Percentiles rank a stretch among this genome's conserved stretches.
These are phyloP conservation scores for Malbranchea zuffiana DNA, from an alignment of 2,329 filamentous ascomycete genomes.

Conservation along the genomic window DNA sequence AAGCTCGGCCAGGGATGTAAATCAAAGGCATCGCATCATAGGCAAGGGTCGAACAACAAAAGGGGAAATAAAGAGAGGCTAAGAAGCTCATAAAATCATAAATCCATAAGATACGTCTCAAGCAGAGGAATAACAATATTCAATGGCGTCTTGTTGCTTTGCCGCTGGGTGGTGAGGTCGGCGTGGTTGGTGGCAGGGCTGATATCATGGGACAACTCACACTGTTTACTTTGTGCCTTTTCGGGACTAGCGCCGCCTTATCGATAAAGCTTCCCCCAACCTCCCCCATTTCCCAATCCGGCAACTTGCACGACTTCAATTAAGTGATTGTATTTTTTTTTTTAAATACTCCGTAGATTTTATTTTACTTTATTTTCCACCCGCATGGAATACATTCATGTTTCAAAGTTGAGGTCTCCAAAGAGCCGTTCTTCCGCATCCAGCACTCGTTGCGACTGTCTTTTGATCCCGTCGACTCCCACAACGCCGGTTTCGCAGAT, in stretches of 20 bases:
- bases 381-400: too few species aligned
- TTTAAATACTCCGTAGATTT: too few species aligned
- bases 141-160: conserved; percentile 1
- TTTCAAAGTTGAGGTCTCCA: conserved; percentile 6
- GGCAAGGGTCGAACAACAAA: not conserved
- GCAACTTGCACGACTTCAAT: not conserved
- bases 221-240: conserved; percentile 29
- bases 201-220: conserved; percentile 25
- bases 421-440: conserved; percentile 12
- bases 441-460: conserved; percentile 11
- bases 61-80: conserved; percentile 1
- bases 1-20: not conserved
- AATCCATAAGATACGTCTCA: not conserved
- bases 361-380: too few species aligned
- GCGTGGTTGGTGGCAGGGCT: conserved; percentile 12
- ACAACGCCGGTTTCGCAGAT: conserved; percentile 40
- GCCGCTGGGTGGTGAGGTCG: conserved; percentile 6
- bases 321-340: not conserved
- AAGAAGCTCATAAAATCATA: not conserved
- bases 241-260: conserved; percentile 30
- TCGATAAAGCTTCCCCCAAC: conserved; percentile 29
- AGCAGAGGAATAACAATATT: not conserved
- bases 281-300: not conserved
- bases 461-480: conserved; percentile 14
- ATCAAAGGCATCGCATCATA: not conserved